Base-by-base conservation (phyloP, 441 rosid genomes). In the Erodium trifolium region DNA sequence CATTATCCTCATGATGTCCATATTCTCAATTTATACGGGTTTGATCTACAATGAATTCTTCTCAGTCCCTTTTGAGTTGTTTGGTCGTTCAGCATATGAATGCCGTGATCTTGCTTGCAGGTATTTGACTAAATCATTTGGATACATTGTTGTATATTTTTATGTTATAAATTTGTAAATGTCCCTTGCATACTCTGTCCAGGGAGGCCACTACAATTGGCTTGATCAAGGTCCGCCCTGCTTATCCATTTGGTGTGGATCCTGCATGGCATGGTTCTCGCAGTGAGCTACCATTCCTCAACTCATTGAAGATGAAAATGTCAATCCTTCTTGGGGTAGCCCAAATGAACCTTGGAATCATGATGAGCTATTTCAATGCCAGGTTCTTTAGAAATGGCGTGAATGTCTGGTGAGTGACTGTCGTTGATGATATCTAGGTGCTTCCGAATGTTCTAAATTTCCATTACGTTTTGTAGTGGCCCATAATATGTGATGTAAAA, bases 291-390 rank as follows among this genome's bases (percentile, higher is more conserved):
- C 96, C 99, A 49, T 95, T 87, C 76, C 89, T 95, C 23, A 90
- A 92, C 84, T 95, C 99, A 41, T 78, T 92, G 77, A 92, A 95
- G 85, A 95, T 95, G 99, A 92, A 95, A 79, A 88, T 95, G 96
- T 95, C 99, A 16, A 92, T 92, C 72, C 92, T 95, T 65, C 79
- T 92, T 51, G 99, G 98, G 78, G 92, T 95, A 70, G 83, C 92
- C 73, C 99, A 92, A 70, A 95, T 95, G 99, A 90, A 95, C 82
- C 99, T 95, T 10, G 99, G 99, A 74, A 87, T 90, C 70, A 70
- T 92, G 70, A 57, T 94, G 80, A 94, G 98, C 78, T 92, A 70
- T 73, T 84, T 81, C 75, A 94, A 94, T 80, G 99, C 99, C 67
- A 72, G 19, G 65, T 94, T 87, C 81, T 94, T 88, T 63, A 63